A percentile compares a stretch with the other conserved stretches of the same genome.
Evolutionary conservation across 352 stramenopile species (phyloP).

Genomic region (Phytophthora litchii): DNA sequence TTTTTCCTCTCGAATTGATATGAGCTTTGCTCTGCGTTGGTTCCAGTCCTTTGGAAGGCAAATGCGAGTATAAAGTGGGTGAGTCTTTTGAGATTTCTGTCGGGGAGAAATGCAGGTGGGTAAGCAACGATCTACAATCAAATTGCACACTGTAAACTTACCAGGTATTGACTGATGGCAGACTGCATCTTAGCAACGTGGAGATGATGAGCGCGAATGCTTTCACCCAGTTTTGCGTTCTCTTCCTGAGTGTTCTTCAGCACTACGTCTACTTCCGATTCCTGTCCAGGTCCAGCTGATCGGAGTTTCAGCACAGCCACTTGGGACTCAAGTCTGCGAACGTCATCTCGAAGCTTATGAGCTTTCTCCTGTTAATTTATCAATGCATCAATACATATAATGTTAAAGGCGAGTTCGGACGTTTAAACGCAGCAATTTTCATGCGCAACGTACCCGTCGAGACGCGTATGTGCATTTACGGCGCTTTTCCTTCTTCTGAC

Average conservation of each 20-base stretch:
- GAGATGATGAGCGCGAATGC: background rate
- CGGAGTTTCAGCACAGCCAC: slow-evolving; percentile 8
- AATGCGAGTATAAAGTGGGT: too few relatives aligned
- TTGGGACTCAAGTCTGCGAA: slow-evolving; percentile 12
- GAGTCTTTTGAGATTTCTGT: too few relatives aligned
- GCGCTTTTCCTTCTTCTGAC: slow-evolving; percentile 4
- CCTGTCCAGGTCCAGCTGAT: background rate
- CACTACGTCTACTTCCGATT: background rate
- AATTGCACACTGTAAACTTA: slow-evolving; percentile 2
- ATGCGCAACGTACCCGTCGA: slow-evolving; percentile 7
- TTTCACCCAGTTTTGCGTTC: background rate
- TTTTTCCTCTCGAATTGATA: slow-evolving; percentile 16
- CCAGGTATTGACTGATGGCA: slow-evolving; percentile 1
- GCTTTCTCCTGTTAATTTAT: slow-evolving; percentile 15
- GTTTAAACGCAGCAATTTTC: background rate
- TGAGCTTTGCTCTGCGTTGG: slow-evolving; percentile 13
- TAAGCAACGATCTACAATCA: too few relatives aligned
- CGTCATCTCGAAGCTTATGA: slow-evolving; percentile 6
- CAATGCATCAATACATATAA: background rate
- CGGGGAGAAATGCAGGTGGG: too few relatives aligned
- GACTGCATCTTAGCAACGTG: background rate
- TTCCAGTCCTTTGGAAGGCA: slow-evolving; percentile 23
- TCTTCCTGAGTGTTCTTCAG: background rate
- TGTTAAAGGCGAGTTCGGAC: background rate
- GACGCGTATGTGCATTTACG: slow-evolving; percentile 21